Evolutionary conservation across 2,329 filamentous ascomycete species (phyloP).

Genomic region (Blastomyces emzantsi): DNA sequence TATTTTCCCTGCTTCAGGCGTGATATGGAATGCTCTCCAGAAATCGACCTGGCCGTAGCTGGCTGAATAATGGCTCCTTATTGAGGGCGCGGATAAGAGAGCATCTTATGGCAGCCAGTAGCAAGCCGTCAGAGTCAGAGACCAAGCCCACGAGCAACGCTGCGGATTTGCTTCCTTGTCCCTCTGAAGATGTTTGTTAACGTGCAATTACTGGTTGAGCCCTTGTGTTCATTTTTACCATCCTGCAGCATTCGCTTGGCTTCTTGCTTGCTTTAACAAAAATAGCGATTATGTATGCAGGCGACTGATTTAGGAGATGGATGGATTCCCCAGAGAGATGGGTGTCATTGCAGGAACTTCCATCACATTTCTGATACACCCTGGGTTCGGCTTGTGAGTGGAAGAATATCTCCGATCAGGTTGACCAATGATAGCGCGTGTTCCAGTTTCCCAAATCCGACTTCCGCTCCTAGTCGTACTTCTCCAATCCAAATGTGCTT

Average conservation of each 20-base stretch:
- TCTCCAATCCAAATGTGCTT: neutral
- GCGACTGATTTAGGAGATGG: neutral
- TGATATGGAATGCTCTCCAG: too few species aligned
- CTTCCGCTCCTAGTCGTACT: neutral
- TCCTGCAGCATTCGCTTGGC: neutral
- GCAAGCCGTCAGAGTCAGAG: neutral
- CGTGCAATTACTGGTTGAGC: neutral
- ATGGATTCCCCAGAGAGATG: too few species aligned
- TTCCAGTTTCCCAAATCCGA: too few species aligned
- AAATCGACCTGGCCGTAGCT: too few species aligned
- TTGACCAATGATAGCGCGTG: neutral
- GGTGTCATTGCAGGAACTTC: neutral
- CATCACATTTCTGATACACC: conserved; percentile 3
- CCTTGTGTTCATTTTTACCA: neutral
- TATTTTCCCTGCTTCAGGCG: too few species aligned
- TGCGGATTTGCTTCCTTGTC: neutral
- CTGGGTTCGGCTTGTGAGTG: neutral
- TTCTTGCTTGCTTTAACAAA: neutral
- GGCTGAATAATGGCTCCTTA: too few species aligned
- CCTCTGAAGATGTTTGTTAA: neutral
- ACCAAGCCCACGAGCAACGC: neutral
- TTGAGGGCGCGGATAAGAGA: too few species aligned
- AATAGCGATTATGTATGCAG: conserved; percentile 2
- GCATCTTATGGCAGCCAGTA: neutral
- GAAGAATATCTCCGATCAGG: conserved; percentile 1